These are phyloP conservation scores for Zea mays DNA, from an alignment of 176 grass and related monocot species.

Conservation along the genomic window Zm-B73-REFERENCE-NAM-5.0 NC_050096.1:80518001-80518500, in stretches of 20 bases:
- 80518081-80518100: slow-evolving; percentile 65
- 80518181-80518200: slow-evolving; percentile 85
- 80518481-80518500: slow-evolving; percentile 58
- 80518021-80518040: slow-evolving; percentile 74
- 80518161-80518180: slow-evolving; percentile 65
- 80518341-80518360: no score
- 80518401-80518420: slow-evolving; percentile 76
- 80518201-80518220: slow-evolving; percentile 72
- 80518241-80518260: not conserved
- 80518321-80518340: no score
- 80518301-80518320: no score
- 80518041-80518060: slow-evolving; percentile 66
- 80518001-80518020: slow-evolving; percentile 72
- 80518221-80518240: slow-evolving; percentile 67
- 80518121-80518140: slow-evolving; percentile 68
- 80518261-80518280: no score
- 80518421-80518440: slow-evolving; percentile 71
- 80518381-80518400: slow-evolving; percentile 44
- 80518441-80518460: slow-evolving; percentile 80
- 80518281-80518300: no score
- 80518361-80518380: no score
- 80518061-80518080: slow-evolving; percentile 65
- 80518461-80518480: slow-evolving; percentile 91
- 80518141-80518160: slow-evolving; percentile 81
- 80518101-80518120: slow-evolving; percentile 60